A percentile compares a stretch with the other conserved stretches of the same genome.
These are phyloP conservation scores for Ganoderma sinense DNA, from an alignment of 1,284 basidiomycete genomes.

Conservation along the genomic window DNA sequence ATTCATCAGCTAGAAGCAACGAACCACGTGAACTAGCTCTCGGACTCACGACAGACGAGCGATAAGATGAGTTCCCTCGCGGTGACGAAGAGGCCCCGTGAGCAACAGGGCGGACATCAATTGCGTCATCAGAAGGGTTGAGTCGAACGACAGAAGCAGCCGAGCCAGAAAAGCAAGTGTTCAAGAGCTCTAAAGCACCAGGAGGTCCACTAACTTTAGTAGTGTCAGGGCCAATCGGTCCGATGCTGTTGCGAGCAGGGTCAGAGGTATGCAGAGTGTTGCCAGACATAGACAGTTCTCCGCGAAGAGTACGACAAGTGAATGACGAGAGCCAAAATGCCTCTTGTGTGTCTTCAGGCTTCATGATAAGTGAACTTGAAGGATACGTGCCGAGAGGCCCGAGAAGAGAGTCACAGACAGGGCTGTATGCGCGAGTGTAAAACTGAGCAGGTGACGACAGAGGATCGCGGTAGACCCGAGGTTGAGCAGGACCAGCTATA, in stretches of 20 bases:
- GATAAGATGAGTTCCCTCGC: too few relatives aligned
- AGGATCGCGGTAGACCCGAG: neutral
- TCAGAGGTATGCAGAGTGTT: too few relatives aligned
- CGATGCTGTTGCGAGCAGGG: neutral
- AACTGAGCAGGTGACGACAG: neutral
- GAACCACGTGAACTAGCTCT: neutral
- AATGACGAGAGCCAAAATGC: neutral
- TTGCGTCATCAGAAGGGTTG: neutral
- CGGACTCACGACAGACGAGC: neutral
- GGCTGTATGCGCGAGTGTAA: neutral
- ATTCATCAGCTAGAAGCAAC: neutral
- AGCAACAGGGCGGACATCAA: neutral
- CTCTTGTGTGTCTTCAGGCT: neutral
- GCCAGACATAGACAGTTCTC: neutral
- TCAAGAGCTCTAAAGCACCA: neutral
- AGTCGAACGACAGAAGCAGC: neutral
- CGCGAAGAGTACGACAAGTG: neutral
- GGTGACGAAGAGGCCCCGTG: neutral
- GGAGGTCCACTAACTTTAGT: neutral
- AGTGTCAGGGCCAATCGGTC: neutral
- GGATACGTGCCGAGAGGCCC: neutral
- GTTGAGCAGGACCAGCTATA: neutral
- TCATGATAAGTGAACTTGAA: neutral
- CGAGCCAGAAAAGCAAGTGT: neutral
- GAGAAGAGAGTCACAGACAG: neutral